Conservation (phyloP, 1,284 basidiomycete species). For the Psilocybe mexicana region DNA sequence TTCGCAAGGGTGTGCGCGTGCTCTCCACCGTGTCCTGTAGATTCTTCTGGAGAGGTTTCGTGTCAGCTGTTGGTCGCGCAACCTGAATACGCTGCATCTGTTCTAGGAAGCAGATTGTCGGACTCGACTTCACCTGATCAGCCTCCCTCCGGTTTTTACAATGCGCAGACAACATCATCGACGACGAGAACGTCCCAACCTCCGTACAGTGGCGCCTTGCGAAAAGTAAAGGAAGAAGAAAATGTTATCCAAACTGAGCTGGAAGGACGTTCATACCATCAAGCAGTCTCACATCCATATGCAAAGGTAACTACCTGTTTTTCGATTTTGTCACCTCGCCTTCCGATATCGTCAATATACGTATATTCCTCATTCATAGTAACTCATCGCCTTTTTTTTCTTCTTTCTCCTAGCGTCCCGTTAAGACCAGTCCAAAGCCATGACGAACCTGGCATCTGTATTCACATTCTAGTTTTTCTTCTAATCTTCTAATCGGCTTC, state of each 20-base stretch:
- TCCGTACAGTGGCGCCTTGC: not conserved
- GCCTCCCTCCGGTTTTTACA: no score
- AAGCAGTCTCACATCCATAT: constrained; percentile 26
- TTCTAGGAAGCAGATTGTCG: no score
- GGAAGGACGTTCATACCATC: constrained; percentile 26
- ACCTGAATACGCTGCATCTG: no score
- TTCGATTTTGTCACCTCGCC: not conserved
- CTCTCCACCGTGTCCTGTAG: no score
- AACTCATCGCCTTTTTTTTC: not conserved
- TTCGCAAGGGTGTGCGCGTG: no score
- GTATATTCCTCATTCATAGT: not conserved
- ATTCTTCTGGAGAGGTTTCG: no score
- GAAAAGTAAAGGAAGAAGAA: not conserved
- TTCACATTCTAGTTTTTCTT: not conserved
- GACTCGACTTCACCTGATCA: no score
- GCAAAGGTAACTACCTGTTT: constrained; percentile 22
- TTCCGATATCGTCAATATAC: not conserved
- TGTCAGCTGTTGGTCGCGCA: no score
- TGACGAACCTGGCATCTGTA: not conserved
- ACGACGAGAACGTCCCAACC: no score
- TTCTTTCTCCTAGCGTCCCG: not conserved
- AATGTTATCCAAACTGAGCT: not conserved
- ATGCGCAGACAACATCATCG: no score
- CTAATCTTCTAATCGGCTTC: not conserved
- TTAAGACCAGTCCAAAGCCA: not conserved